These are phyloP conservation scores for Dalbergia cultrata DNA, from an alignment of 306 rosid species.

Conservation along the genomic window DNA sequence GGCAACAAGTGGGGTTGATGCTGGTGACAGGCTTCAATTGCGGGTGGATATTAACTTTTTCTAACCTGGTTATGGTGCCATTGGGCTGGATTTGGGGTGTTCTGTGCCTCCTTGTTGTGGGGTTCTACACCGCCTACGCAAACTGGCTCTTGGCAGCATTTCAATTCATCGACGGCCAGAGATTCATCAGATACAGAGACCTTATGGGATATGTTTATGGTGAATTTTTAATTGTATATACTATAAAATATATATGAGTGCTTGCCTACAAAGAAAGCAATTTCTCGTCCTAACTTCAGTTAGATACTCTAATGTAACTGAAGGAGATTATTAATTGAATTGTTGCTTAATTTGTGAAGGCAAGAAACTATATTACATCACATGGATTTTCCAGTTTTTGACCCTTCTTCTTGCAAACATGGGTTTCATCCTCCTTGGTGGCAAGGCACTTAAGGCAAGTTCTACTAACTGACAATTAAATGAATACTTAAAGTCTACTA, in stretches of 20 bases:
- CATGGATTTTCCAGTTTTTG: slow-evolving; percentile 63
- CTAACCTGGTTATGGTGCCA: slow-evolving; percentile 63
- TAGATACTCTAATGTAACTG: not conserved
- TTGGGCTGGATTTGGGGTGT: slow-evolving; percentile 75
- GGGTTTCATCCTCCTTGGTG: slow-evolving; percentile 72
- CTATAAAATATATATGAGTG: not conserved
- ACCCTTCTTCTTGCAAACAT: slow-evolving; percentile 65
- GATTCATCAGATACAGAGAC: slow-evolving; percentile 78
- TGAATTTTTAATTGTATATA: not conserved
- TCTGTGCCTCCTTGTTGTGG: slow-evolving; percentile 54
- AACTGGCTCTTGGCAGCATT: slow-evolving; percentile 73
- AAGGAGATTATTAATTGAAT: not conserved
- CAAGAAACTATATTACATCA: slow-evolving; percentile 54
- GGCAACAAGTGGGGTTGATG: slow-evolving; percentile 77
- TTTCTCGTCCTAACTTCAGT: not conserved
- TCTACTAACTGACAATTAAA: not conserved
- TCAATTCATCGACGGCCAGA: slow-evolving; percentile 62
- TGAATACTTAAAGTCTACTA: too few relatives aligned
- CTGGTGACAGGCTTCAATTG: slow-evolving; percentile 62
- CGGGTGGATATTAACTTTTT: slow-evolving; percentile 64
- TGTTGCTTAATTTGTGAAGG: slow-evolving; percentile 41
- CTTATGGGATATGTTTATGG: slow-evolving; percentile 67
- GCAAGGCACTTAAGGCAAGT: slow-evolving; percentile 65
- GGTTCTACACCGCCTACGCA: slow-evolving; percentile 67
- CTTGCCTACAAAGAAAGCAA: not conserved